Evolutionary conservation across 306 rosid genomes (phyloP).

Genomic region (Coriaria nepalensis): DNA sequence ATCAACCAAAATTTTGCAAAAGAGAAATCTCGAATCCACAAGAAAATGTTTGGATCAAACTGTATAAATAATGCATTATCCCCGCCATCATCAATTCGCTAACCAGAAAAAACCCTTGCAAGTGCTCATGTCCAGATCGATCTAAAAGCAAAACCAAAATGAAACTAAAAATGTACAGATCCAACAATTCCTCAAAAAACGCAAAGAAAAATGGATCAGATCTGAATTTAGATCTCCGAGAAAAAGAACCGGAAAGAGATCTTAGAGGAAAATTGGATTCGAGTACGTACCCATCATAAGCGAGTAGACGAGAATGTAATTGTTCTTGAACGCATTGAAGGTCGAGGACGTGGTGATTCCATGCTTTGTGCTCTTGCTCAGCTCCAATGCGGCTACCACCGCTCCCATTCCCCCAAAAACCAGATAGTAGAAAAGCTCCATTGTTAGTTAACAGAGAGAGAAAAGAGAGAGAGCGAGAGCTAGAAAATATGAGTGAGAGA

Average conservation of each 20-base stretch:
- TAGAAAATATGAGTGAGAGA: background rate
- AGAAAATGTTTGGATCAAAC: no score
- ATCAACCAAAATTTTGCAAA: no score
- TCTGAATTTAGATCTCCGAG: background rate
- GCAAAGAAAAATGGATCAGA: no score
- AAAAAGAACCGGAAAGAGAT: background rate
- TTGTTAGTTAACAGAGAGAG: constrained; percentile 11
- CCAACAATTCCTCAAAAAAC: background rate
- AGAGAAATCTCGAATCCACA: no score
- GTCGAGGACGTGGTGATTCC: constrained; percentile 55
- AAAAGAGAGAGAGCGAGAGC: background rate
- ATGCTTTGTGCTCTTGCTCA: constrained; percentile 72
- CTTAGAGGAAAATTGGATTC: background rate
- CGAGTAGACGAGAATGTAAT: constrained; percentile 79
- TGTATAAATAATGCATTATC: no score
- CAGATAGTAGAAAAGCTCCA: constrained; percentile 70
- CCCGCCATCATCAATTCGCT: no score
- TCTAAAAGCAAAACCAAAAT: no score
- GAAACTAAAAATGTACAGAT: no score
- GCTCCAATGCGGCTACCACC: constrained; percentile 66
- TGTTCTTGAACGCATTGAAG: constrained; percentile 88
- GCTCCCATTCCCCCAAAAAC: constrained; percentile 62
- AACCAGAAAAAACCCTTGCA: no score
- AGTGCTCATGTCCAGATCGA: no score
- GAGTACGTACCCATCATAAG: constrained; percentile 80